Base-by-base conservation (phyloP, 1,284 basidiomycete species). In the Fomitopsis pinicola region DNA sequence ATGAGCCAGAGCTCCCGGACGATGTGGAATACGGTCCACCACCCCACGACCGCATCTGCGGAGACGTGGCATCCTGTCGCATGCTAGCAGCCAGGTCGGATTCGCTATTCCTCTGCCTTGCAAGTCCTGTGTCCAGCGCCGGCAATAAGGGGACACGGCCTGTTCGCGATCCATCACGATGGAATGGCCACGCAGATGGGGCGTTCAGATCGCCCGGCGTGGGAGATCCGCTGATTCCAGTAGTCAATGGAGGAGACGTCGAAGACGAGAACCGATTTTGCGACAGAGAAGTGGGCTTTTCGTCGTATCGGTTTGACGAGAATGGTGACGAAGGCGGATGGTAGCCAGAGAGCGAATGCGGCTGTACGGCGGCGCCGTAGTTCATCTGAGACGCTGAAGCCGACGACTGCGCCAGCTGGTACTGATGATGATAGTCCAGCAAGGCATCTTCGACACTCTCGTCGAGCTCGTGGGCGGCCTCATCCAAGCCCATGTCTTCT, bases 401-500 rank as follows among this genome's bases (percentile, higher is more conserved):
- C 57, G 64, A 63, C 15, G 64, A 38, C 55, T 66, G 63, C 30
- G 64, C 15, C 48, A 62, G 65, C 35, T 67, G 66, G 61, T 68
- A 69, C 38, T 66, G 68, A 58, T 22, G 22, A 22, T 66, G 68
- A 57, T 65, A 64, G 26, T 63, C 65, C 19, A 63, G 60, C 28
- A 64, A 46, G 42, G 68, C 61, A 38, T 68, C 62, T 40, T 65
- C 63, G 56, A 65, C 54, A 17, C 64, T 42, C 58, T 72, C 70
- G 54, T 72, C 72, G 45, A 59, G 55, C 52, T 71, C 72, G 57
- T 71, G 71, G 53, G 73, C 72, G 5, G 65, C 59, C 46, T 73
- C 71, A 45, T 72, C 72, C 53, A 66, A 57, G 4, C 72, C 69
- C 53, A 74, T 68, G 59, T 83, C 82, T 42, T 80, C 81, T n/a